Percentiles rank a stretch among this genome's conserved stretches.
Evolutionary conservation across 2,329 filamentous ascomycete species (phyloP).

Genomic region (Colletotrichum nymphaeae): DNA sequence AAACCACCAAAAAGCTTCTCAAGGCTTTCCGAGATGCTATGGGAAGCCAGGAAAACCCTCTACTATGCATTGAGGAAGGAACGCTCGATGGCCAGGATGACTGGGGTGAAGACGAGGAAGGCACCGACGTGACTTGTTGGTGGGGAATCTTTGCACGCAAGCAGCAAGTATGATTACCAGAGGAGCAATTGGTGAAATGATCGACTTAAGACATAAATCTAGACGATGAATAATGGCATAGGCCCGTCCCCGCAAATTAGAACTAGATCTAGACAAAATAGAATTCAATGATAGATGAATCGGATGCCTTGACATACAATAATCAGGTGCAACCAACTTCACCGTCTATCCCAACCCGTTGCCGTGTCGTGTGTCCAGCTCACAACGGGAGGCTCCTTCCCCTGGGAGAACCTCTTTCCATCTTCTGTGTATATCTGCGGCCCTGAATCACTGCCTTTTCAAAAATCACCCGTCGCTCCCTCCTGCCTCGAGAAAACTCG

Average conservation of each 20-base stretch:
- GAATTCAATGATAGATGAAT: background rate
- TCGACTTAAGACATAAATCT: background rate
- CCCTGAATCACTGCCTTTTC: background rate
- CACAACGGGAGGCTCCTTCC: background rate
- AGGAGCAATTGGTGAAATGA: background rate
- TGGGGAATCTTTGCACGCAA: constrained; percentile 67
- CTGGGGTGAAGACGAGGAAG: constrained; percentile 70
- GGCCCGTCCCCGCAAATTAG: background rate
- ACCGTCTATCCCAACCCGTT: background rate
- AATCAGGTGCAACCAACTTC: background rate
- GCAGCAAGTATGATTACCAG: background rate
- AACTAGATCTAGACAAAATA: background rate
- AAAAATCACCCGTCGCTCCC: background rate
- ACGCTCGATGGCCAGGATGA: constrained; percentile 77
- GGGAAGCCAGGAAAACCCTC: constrained; percentile 56
- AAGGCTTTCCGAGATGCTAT: constrained; percentile 72
- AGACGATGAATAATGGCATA: background rate
- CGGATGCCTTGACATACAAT: background rate
- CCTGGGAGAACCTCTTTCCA: background rate
- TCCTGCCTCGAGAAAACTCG: background rate
- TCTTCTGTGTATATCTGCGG: background rate
- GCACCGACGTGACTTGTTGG: constrained; percentile 71
- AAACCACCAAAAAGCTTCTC: constrained; percentile 72
- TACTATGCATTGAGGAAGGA: constrained; percentile 69
- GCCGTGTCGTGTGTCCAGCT: background rate